phyloP scores from a whole-genome alignment of 371 early-diverging fungal species.

The Mucor indicus region DNA sequence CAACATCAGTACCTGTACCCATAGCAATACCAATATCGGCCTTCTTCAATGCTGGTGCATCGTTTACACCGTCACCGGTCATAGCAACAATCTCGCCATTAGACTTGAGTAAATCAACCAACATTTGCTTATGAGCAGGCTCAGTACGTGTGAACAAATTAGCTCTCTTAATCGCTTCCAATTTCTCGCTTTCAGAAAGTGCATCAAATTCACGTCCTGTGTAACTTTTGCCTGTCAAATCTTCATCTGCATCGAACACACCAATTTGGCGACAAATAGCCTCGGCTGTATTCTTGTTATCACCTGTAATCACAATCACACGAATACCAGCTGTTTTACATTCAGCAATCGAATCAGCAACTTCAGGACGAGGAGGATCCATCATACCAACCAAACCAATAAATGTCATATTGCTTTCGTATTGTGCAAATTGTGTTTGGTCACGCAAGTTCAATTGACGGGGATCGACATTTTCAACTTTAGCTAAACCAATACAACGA shows the following conservation, averaged over 20 bases:
- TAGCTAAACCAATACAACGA: conserved; percentile 88
- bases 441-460: conserved; percentile 57
- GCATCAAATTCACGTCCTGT: conserved; percentile 96
- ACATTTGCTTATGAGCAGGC: conserved; percentile 91
- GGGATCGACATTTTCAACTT: conserved; percentile 62
- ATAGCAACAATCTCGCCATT: conserved; percentile 95
- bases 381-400: conserved; percentile 93
- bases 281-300: conserved; percentile 95
- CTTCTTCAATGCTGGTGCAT: conserved; percentile 96
- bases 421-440: conserved; percentile 59
- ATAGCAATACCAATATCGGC: conserved; percentile 99
- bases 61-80: conserved; percentile 99
- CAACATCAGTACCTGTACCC: conserved; percentile 98
- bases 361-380: conserved; percentile 97
- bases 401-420: conserved; percentile 87
- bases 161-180: conserved; percentile 70
- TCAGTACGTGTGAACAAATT: conserved; percentile 92
- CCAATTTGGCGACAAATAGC: conserved; percentile 93
- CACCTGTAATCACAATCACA: conserved; percentile 98
- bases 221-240: conserved; percentile 73
- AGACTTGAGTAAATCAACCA: conserved; percentile 87
- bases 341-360: conserved; percentile 67
- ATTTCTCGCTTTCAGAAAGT: conserved; percentile 69
- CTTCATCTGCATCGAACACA: conserved; percentile 74
- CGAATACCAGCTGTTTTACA: conserved; percentile 94